Evolutionary conservation across 805 yeast species (phyloP).

Genomic region (Starmerella khaoyaiensis): DNA sequence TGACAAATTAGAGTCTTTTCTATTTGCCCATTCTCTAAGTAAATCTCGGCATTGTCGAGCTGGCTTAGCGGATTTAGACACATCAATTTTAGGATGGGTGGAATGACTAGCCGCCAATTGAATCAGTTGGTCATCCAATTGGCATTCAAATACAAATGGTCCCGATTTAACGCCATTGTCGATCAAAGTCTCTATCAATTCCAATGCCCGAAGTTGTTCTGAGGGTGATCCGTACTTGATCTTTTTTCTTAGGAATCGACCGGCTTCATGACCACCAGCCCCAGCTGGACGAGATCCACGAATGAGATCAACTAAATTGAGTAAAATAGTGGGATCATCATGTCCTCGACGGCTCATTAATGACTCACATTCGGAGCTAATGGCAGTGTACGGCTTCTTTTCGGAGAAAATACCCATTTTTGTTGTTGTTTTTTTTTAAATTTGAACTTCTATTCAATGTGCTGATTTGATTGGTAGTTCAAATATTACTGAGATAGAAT

Average conservation of each 20-base stretch:
- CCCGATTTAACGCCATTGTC: constrained; percentile 32
- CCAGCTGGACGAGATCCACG: constrained; percentile 25
- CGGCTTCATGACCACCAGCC: constrained; percentile 58
- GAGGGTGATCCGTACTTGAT: constrained; percentile 65
- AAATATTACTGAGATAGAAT: too few relatives aligned
- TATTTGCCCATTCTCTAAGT: constrained; percentile 51
- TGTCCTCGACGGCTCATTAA: constrained; percentile 26
- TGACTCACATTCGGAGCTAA: constrained; percentile 31
- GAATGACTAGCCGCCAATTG: constrained; percentile 32
- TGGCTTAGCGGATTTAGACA: constrained; percentile 27
- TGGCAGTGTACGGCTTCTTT: constrained; percentile 34
- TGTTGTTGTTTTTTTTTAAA: too few relatives aligned
- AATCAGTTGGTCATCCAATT: constrained; percentile 31
- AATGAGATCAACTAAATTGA: constrained; percentile 46
- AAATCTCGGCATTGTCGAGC: constrained; percentile 37
- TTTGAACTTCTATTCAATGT: too few relatives aligned
- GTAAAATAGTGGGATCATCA: constrained; percentile 36
- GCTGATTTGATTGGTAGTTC: too few relatives aligned
- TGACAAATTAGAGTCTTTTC: constrained; percentile 14
- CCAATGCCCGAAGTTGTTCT: constrained; percentile 60
- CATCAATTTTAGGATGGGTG: constrained; percentile 21
- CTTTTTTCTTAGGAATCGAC: constrained; percentile 78
- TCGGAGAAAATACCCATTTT: constrained; percentile 23
- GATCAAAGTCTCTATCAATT: constrained; percentile 46
- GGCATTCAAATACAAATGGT: constrained; percentile 17